A percentile compares a stretch with the other conserved stretches of the same genome.
Conservation (phyloP, 2,329 filamentous ascomycete species). For the Exophiala dermatitidis region DNA sequence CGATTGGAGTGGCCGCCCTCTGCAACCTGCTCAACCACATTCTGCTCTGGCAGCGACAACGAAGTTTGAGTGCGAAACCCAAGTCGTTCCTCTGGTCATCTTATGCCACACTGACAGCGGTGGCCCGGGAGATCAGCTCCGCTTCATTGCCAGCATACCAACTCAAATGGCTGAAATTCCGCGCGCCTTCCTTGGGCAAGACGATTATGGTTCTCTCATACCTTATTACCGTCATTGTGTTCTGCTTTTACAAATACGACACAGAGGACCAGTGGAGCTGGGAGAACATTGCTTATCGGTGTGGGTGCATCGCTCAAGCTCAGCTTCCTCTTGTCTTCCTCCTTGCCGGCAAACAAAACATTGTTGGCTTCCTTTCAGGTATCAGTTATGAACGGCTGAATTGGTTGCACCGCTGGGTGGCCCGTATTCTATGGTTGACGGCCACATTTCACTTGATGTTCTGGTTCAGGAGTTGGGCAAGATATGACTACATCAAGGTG, state of each 20-base stretch:
- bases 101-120: slow-evolving; percentile 49
- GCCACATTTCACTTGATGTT: slow-evolving; percentile 50
- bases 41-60: slow-evolving; percentile 43
- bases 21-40: slow-evolving; percentile 42
- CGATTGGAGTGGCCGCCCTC: slow-evolving; percentile 32
- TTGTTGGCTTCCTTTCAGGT: slow-evolving; percentile 44
- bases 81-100: slow-evolving; percentile 41
- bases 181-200: slow-evolving; percentile 34
- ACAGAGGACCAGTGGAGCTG: slow-evolving; percentile 44
- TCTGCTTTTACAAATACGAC: slow-evolving; percentile 50
- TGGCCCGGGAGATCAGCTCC: slow-evolving; percentile 48
- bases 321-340: slow-evolving; percentile 52
- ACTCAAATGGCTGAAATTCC: slow-evolving; percentile 31
- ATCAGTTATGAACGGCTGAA: slow-evolving; percentile 46
- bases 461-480: slow-evolving; percentile 48
- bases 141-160: slow-evolving; percentile 34
- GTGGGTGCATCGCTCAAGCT: slow-evolving; percentile 46
- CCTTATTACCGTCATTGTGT: slow-evolving; percentile 19
- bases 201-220: slow-evolving; percentile 31
- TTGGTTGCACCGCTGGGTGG: slow-evolving; percentile 48
- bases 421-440: slow-evolving; percentile 47
- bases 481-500: slow-evolving; percentile 44
- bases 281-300: slow-evolving; percentile 52
- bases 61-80: slow-evolving; percentile 47
- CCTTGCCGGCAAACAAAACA: slow-evolving; percentile 50